Evolutionary conservation across 176 grass and related monocot genomes (phyloP), one percentile per base, ranked within the genome.

Genomic region (Poa pratensis): DNA sequence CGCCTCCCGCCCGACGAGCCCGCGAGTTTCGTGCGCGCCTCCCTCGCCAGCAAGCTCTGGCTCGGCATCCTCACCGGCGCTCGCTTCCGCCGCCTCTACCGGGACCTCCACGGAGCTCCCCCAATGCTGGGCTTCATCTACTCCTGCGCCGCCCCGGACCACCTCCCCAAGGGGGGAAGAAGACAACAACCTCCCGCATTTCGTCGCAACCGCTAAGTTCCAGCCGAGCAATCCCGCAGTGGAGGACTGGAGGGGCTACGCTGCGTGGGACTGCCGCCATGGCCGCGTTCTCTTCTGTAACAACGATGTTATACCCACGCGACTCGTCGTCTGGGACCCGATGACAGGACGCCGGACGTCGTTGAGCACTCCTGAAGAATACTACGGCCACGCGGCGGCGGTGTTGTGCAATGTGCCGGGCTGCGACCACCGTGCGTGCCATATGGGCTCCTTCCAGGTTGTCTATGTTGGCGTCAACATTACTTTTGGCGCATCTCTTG

Each of bases 241-340:
- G 6, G 53, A 57, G 6, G 53, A 57, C 53, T 57, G 53, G 53
- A n/a, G 18, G 19, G 19, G 19, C 6, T 57, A 57, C 53, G 1
- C 7, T 1, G 53, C 93, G 90, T 97, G 92, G 84, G 94, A 94
- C 60, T 92, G 53, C 53, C 53, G 53, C 53, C 53, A 57, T 9
- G 53, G 53, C 92, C 42, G 94, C 92, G 79, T 93, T 88, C 19
- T 90, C 92, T 85, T 92, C 91, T 84, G 1, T 6, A n/a, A 57
- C 0, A n/a, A 1, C 18, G 6, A 3, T 14, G 46, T 49, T 0
- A n/a, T 8, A 57, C 19, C 49, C 60, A 28, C 17, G 62, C 62
- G 6, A 27, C 27, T 65, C 27, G 62, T 65, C 27, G 62, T 65
- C 0, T 65, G 62, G 62, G 62, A 65, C 62, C 62, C 28, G 27